Evolutionary conservation across 176 grass and related monocot genomes (phyloP).

Genomic region (Lolium multiflorum): DNA sequence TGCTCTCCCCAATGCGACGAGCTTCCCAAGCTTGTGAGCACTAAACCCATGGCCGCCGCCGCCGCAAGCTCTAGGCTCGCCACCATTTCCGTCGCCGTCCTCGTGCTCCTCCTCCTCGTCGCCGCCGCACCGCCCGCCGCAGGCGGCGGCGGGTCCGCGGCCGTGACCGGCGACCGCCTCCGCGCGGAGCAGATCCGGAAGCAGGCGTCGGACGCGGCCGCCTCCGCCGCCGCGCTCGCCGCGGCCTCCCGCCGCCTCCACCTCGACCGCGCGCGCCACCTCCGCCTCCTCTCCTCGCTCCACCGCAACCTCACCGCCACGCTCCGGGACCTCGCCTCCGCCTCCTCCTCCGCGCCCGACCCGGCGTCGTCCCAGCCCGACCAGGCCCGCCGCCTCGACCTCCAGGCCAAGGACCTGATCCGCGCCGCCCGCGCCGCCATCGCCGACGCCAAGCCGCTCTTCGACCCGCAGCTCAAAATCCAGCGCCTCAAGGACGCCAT

Average conservation of each 20-base stretch:
- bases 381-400: conserved; percentile 57
- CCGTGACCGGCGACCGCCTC: conserved; percentile 56
- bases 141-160: conserved; percentile 18
- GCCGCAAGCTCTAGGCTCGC: not conserved
- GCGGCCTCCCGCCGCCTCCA: conserved; percentile 71
- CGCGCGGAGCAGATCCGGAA: conserved; percentile 75
- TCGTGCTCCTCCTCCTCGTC: conserved; percentile 15
- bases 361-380: not conserved
- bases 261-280: conserved; percentile 71
- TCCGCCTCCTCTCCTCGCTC: conserved; percentile 79
- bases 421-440: conserved; percentile 79
- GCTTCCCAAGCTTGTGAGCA: not conserved
- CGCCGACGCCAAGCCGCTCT: conserved; percentile 76
- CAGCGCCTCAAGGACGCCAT: conserved; percentile 96
- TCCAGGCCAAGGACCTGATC: conserved; percentile 82
- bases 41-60: conserved; percentile 44
- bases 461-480: conserved; percentile 99
- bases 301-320: conserved; percentile 82
- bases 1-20: conserved; percentile 38
- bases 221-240: conserved; percentile 57
- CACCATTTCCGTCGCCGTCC: not conserved
- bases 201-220: conserved; percentile 66
- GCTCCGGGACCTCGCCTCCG: conserved; percentile 45
- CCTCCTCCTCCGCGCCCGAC: not conserved
- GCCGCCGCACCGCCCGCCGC: not conserved